phyloP scores from a whole-genome alignment of 768 basidiomycete species.

The Rhodotorula kratochvilovae region DNA sequence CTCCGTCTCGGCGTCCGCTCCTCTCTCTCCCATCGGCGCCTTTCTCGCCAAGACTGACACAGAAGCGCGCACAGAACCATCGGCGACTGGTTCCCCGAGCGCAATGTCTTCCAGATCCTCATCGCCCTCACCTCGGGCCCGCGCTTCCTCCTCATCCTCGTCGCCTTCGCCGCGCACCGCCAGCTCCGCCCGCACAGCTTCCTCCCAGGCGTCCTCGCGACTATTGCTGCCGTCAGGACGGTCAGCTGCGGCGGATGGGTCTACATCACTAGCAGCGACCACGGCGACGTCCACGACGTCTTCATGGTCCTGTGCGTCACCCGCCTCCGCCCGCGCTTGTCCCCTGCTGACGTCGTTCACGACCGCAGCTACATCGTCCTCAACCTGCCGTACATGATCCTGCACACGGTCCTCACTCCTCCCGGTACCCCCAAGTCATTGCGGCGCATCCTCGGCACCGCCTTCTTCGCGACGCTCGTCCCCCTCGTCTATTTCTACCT shows the following conservation, averaged over 20 bases:
- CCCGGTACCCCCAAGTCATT: not conserved
- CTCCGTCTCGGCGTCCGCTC: constrained; percentile 56
- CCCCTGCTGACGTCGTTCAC: no score
- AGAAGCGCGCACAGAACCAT: constrained; percentile 54
- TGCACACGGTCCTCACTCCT: constrained; percentile 58
- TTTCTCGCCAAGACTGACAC: not conserved
- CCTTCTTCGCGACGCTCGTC: constrained; percentile 66
- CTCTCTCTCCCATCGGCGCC: not conserved
- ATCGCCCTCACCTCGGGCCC: constrained; percentile 72
- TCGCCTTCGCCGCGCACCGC: constrained; percentile 45
- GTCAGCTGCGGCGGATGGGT: constrained; percentile 87
- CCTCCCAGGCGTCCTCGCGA: constrained; percentile 57
- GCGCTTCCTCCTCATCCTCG: constrained; percentile 45
- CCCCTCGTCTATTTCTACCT: constrained; percentile 80
- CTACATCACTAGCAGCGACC: constrained; percentile 73
- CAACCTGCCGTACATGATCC: constrained; percentile 85
- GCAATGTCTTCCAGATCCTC: constrained; percentile 59
- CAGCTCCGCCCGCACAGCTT: constrained; percentile 45
- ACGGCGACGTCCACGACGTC: constrained; percentile 77
- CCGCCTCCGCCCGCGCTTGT: not conserved
- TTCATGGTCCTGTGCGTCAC: constrained; percentile 62
- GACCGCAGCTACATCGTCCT: no score
- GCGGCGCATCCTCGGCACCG: constrained; percentile 57
- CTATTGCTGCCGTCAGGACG: constrained; percentile 66
- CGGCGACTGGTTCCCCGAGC: constrained; percentile 85